Evolutionary conservation across 305 asterid genomes (phyloP), one percentile per base, ranked within the genome.

Genomic region (Caryopteris hybrid): DNA sequence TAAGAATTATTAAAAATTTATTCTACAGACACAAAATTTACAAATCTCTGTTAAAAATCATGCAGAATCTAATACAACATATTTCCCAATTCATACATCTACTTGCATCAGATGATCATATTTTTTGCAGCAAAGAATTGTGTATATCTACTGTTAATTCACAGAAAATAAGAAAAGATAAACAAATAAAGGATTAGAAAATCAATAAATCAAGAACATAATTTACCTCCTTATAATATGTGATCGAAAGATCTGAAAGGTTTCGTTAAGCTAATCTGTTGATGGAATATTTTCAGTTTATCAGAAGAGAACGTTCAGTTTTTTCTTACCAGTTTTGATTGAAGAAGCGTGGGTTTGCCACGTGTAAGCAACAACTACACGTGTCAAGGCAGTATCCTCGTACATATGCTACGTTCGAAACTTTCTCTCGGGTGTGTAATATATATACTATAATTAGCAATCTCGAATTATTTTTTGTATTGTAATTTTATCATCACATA

Each of bases 281-380:
- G 67, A 47, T 22, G 6, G 48, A 12, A 64, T 13, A 5, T 56
- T 56, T n/a, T 2, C 38, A 23, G 22, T 51, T 50, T 31, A 6
- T 43, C 11, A 17, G 25, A 70, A 25, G 27, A 68, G 23, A 39
- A 38, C 11, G 38, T 13, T 61, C 33, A 8, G 71, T 16, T 53
- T 21, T 17, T 57, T 51, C 38, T 33, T 43, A 52, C 61, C 22
- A 54, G n/a, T 58, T 50, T 58, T 63, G 53, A 45, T 22, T 63
- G 79, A 54, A 51, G 34, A 61, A 48, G 41, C 33, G 3, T 11
- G 70, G 71, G 74, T 6, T 18, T 50, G 81, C 56, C 85, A 74
- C 9, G 74, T 78, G 62, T 68, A 8, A 47, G 57, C n/a, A 45
- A 1, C 45, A 21, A 6, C 0, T 3, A 65, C 75, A 76, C 81